Percentiles rank a stretch among this genome's conserved stretches.
phyloP scores from a whole-genome alignment of 2,329 filamentous ascomycete genomes.

The Rhinocladiella similis region DNA sequence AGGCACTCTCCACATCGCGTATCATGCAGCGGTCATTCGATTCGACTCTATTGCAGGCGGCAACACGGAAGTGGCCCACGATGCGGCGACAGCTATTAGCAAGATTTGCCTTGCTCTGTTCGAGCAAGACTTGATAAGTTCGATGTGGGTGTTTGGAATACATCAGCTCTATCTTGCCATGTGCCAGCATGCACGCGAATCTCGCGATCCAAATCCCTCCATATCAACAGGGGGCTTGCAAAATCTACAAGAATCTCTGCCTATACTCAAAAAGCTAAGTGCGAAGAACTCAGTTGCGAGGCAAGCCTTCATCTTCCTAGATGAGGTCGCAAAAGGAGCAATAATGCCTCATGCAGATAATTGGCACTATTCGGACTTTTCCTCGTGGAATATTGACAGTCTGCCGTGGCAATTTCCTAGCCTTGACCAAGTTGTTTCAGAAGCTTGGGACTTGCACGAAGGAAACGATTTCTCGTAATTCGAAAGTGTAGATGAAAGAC shows the following conservation, averaged over 20 bases:
- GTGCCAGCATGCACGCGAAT: slow-evolving; percentile 3
- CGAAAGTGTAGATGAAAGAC: too few species aligned
- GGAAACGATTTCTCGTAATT: too few species aligned
- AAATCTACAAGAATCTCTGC: background rate
- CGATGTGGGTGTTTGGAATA: slow-evolving; percentile 10
- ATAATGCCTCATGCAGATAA: too few species aligned
- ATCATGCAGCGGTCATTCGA: background rate
- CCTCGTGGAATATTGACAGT: too few species aligned
- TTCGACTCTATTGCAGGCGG: background rate
- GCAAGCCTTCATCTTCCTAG: background rate
- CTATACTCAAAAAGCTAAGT: background rate
- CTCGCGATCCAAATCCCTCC: slow-evolving; percentile 1
- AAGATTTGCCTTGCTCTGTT: background rate
- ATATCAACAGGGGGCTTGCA: slow-evolving; percentile 1
- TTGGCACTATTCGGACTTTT: too few species aligned
- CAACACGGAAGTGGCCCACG: background rate
- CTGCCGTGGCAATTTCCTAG: too few species aligned
- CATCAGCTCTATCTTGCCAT: slow-evolving; percentile 10
- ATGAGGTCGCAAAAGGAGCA: background rate
- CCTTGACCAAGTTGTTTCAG: too few species aligned
- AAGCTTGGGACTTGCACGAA: too few species aligned
- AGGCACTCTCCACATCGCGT: slow-evolving; percentile 1
- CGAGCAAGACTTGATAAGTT: slow-evolving; percentile 2
- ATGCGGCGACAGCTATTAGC: slow-evolving; percentile 1
- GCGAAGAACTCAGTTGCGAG: background rate